Base-by-base conservation (phyloP, 208 protist genomes). In the Crithidia expoeki region DNA sequence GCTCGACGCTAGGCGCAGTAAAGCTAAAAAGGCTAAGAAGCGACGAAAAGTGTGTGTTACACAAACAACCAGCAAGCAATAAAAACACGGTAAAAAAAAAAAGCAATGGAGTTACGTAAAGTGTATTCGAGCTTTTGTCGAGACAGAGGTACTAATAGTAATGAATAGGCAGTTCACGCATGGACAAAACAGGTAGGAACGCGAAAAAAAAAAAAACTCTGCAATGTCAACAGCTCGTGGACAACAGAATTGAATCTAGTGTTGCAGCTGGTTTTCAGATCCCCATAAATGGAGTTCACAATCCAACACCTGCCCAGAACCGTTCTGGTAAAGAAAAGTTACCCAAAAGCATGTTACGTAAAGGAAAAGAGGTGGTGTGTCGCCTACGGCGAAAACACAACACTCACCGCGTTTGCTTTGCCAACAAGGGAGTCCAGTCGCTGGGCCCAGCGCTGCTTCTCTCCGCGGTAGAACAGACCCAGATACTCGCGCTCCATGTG, bases 401-500 rank as follows among this genome's bases (percentile, higher is more conserved):
- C 76, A 75, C 88, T 93, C 27, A 91, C 55, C 12, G 77, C 75
- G 38, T 83, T 83, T 16, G 83, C 79, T 46, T 90, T 85, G 25
- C 82, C 76, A 14, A 93, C 70, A 0, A 93, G 34, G 14, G 63
- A 76, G 47, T 74, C 72, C 14, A 89, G 53, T 4, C 79, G 74
- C 28, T 76, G 28, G 9, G 51, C 40, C 83, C 78, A 85, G 52
- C 81, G 81, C 57, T 84, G 60, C 63, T 83, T 86, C 42, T 70
- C 66, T n/a, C 85, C 80, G 34, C 88, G 81, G 57, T 80, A 88
- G 66, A 93, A 96, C 1, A 85, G 42, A 0, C 79, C 83, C 11
- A 77, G 78, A 62, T 89, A 94, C 30, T 79, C 72, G 10, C 47
- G 46, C 78, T 96, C 91, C 59, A 96, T 79, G 32, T 84, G 72